Base-by-base conservation (phyloP, 768 basidiomycete species). In the Clavaria fumosa region DNA sequence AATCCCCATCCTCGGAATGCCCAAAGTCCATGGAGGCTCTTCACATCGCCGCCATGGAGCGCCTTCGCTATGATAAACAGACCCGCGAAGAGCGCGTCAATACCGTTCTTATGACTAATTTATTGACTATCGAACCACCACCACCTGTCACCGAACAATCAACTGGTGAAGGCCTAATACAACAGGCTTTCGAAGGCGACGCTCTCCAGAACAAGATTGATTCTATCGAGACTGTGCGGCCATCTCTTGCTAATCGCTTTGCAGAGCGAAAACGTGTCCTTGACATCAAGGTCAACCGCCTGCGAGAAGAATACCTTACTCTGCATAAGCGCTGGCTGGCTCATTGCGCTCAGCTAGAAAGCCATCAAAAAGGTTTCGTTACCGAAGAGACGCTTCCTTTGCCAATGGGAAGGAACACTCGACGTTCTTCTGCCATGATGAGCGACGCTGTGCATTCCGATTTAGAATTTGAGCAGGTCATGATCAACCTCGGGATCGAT, bases 401-500 rank as follows among this genome's bases (percentile, higher is more conserved):
- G n/a, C 60, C 62, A 28, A 46, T 62, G 27, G 61, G 65, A 15
- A 66, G 84, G 35, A 77, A 79, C 28, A 85, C 83, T 6, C 70
- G 84, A 20, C 73, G 85, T 18, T 72, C 78, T 7, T 66, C 76
- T 33, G 77, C 79, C 0, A 61, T 59, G 30, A 59, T 84, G 44
- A 85, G 85, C 19, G 91, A 95, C 55, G 78, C 85, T 10, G 90
- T 90, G 11, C 78, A 88, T 3, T 89, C 90, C 12, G 91, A 96
- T 56, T 68, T 93, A 40, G 93, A 96, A 62, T 90, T 95, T 75
- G 85, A 95, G 50, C 88, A 90, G 58, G 89, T 97, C 51, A 82
- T 97, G 40, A 86, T 86, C n/a, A 85, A 79, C 50, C 62, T 95
- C 27, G 89, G 86, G 18, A 82, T 79, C 47, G 88, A 93, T 45